Percentiles rank a stretch among this genome's conserved stretches.
These are phyloP conservation scores for Alternaria panax DNA, from an alignment of 2,329 filamentous ascomycete species.

Conservation along the genomic window DNA sequence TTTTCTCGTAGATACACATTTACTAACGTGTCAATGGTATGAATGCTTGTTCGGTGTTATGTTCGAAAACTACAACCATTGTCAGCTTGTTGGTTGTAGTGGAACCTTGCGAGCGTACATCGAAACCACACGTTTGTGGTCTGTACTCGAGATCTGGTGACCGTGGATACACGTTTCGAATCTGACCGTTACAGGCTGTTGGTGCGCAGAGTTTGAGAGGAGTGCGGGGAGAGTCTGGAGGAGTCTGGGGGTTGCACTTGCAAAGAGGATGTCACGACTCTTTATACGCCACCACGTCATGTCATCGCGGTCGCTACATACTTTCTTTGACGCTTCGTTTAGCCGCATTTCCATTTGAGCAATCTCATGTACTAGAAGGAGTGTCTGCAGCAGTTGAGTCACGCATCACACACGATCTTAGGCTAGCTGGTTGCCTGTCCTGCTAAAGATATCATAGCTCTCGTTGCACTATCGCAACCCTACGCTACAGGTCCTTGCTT, in stretches of 20 bases:
- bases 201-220: background rate
- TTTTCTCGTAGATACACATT: constrained; percentile 77
- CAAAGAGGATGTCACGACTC: background rate
- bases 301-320: background rate
- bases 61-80: background rate
- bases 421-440: background rate
- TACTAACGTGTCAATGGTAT: background rate
- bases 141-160: background rate
- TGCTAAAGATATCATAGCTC: background rate
- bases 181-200: background rate
- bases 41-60: background rate
- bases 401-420: background rate
- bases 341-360: background rate
- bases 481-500: background rate
- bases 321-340: background rate
- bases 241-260: constrained; percentile 13
- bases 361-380: background rate
- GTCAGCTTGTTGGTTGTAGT: background rate
- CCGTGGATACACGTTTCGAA: background rate
- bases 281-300: constrained; percentile 19
- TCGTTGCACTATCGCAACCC: background rate
- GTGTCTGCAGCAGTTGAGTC: background rate
- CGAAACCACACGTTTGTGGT: background rate
- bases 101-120: background rate
- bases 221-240: constrained; percentile 10